These are phyloP conservation scores for Grosmannia clavigera DNA, from an alignment of 2,329 filamentous ascomycete genomes.

Conservation along the genomic window DNA sequence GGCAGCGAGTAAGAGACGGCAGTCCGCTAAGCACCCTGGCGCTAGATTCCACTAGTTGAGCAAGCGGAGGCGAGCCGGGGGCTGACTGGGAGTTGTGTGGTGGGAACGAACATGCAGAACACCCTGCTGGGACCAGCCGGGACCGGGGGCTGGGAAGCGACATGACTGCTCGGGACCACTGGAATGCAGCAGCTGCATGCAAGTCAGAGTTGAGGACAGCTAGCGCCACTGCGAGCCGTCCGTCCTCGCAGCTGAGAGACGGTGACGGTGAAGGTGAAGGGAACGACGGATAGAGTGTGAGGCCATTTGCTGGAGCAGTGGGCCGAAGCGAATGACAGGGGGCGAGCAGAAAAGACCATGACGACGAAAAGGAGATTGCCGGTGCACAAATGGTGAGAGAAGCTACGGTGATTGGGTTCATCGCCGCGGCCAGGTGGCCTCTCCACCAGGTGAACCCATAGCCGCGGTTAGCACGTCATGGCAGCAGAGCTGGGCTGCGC, in stretches of 20 bases:
- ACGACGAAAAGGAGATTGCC: neutral
- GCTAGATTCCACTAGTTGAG: neutral
- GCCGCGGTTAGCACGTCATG: neutral
- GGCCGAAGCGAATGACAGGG: neutral
- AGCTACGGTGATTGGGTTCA: neutral
- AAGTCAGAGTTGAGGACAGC: neutral
- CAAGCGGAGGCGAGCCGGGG: neutral
- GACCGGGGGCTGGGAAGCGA: neutral
- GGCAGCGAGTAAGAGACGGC: neutral
- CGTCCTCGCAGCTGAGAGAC: neutral
- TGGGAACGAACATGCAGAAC: neutral
- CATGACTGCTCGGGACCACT: neutral
- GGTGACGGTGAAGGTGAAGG: neutral
- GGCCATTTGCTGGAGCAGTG: neutral
- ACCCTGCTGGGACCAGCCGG: neutral
- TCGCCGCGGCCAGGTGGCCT: neutral
- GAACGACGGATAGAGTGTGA: neutral
- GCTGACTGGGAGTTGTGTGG: neutral
- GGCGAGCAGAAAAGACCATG: no score
- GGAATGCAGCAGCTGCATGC: neutral
- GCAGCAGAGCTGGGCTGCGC: neutral
- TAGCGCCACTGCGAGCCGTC: neutral
- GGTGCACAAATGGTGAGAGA: neutral
- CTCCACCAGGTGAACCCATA: neutral
- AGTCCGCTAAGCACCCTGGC: neutral